Base-by-base conservation (phyloP, 176 grass and related monocot genomes). In the Stipa capillata region DNA sequence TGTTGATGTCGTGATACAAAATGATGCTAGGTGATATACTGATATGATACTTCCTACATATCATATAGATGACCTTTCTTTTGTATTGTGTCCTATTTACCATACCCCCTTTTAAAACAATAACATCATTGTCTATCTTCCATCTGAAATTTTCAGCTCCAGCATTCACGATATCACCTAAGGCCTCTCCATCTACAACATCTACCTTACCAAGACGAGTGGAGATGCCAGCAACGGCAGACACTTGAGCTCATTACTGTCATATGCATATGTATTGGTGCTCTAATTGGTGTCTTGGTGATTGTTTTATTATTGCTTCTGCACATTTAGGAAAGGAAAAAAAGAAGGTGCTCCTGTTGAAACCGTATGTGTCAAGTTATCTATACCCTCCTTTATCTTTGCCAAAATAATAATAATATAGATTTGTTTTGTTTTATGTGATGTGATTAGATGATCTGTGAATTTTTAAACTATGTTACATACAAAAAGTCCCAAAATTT, bases 231-330 rank as follows among this genome's bases (percentile, higher is more conserved):
- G 60, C 76, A 72, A 69, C 45, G 73, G 70, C 77, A 77, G 41
- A 57, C 97, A 79, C 82, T 47, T 86, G 49, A 93, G 3, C 72
- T 96, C 54, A 61, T 89, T 63, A 89, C 66, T 24, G 77, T 96
- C 29, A 74, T 99, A 65, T 85, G 91, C 72, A 93, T 93, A 69
- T 96, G 90, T 64, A 91, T 93, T 37, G 82, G 86, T 81, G 75
- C 84, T 79, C 70, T 99, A 64, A 77, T 96, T 49, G 74, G 79
- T 78, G 80, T 91, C 62, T 78, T 93, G 48, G 64, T 96, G 65
- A 67, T 89, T 59, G 48, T 86, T 73, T 59, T 99, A 61, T 68
- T 83, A 93, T 79, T 99, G 86, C 82, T 88, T 90, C 72, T 89
- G 97, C 52, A 58, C 84, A 61, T 85, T 86, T 52, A 80, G 84